Evolutionary conservation across 1,284 basidiomycete genomes (phyloP).

Genomic region (Malassezia nana): DNA sequence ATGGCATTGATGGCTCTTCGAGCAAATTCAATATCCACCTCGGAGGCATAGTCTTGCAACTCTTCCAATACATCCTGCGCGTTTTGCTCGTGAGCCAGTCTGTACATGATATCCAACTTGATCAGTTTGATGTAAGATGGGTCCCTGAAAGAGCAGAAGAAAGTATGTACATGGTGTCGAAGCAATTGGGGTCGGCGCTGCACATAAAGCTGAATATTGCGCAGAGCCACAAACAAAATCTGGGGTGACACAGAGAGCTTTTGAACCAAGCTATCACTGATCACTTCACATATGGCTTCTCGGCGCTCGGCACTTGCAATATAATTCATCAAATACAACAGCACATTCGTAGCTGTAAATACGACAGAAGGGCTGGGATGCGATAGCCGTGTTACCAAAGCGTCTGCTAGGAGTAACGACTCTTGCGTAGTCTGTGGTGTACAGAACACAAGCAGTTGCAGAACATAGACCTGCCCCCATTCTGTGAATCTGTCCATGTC

Average conservation of each 20-base stretch:
- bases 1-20: slow-evolving; percentile 93
- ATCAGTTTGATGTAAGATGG: slow-evolving; percentile 97
- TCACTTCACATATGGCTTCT: slow-evolving; percentile 84
- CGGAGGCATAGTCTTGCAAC: slow-evolving; percentile 93
- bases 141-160: slow-evolving; percentile 99
- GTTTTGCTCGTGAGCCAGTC: slow-evolving; percentile 80
- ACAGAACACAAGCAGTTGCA: slow-evolving; percentile 84
- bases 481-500: slow-evolving; percentile 83
- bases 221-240: slow-evolving; percentile 92
- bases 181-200: slow-evolving; percentile 84
- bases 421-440: slow-evolving; percentile 78
- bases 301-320: slow-evolving; percentile 81
- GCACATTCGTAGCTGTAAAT: slow-evolving; percentile 82
- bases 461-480: slow-evolving; percentile 98
- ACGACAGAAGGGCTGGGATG: slow-evolving; percentile 91
- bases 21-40: slow-evolving; percentile 96
- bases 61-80: slow-evolving; percentile 83
- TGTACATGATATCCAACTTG: slow-evolving; percentile 97
- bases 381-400: slow-evolving; percentile 65
- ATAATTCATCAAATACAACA: slow-evolving; percentile 97
- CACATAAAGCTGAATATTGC: slow-evolving; percentile 93
- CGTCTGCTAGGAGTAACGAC: slow-evolving; percentile 85
- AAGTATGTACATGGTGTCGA: slow-evolving; percentile 93
- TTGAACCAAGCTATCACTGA: slow-evolving; percentile 66
- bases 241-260: slow-evolving; percentile 84